Percentiles rank a stretch among this genome's conserved stretches.
Conservation (phyloP, 768 basidiomycete species). For the Lentinus brumalis region DNA sequence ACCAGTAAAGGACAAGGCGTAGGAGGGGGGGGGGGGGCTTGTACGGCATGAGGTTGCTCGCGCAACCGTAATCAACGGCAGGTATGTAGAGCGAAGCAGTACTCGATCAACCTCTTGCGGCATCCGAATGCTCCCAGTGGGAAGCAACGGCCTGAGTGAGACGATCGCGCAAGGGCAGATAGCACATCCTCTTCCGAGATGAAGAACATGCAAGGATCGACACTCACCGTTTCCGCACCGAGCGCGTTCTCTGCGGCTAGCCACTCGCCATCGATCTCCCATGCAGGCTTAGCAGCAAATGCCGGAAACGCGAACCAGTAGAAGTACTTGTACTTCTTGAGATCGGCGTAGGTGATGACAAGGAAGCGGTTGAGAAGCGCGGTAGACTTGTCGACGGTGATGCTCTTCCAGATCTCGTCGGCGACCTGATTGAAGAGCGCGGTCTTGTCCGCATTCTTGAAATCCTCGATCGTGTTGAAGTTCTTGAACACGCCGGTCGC, state of each 20-base stretch:
- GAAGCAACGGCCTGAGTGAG: too few relatives aligned
- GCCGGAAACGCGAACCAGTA: constrained; percentile 99
- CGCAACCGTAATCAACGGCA: too few relatives aligned
- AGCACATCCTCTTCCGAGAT: too few relatives aligned
- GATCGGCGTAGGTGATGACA: constrained; percentile 91
- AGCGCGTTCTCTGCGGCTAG: constrained; percentile 47
- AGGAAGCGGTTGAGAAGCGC: constrained; percentile 75
- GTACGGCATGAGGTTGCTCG: too few relatives aligned
- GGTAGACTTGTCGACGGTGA: constrained; percentile 53
- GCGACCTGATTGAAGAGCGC: constrained; percentile 77
- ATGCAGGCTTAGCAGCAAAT: constrained; percentile 84
- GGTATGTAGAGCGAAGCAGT: too few relatives aligned
- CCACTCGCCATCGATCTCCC: constrained; percentile 81
- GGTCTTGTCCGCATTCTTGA: constrained; percentile 87
- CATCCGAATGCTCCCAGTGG: too few relatives aligned
- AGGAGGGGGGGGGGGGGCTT: too few relatives aligned
- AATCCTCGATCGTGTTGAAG: constrained; percentile 97
- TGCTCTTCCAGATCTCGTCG: constrained; percentile 74
- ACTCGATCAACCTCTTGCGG: too few relatives aligned
- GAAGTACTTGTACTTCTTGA: constrained; percentile 97
- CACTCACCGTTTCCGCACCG: constrained; percentile 42
- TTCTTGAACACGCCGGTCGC: constrained; percentile 81
- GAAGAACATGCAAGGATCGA: too few relatives aligned
- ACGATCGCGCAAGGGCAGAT: too few relatives aligned
- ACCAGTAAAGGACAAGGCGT: too few relatives aligned